phyloP scores from a whole-genome alignment of 352 stramenopile species.

The Lagenidium giganteum region DNA sequence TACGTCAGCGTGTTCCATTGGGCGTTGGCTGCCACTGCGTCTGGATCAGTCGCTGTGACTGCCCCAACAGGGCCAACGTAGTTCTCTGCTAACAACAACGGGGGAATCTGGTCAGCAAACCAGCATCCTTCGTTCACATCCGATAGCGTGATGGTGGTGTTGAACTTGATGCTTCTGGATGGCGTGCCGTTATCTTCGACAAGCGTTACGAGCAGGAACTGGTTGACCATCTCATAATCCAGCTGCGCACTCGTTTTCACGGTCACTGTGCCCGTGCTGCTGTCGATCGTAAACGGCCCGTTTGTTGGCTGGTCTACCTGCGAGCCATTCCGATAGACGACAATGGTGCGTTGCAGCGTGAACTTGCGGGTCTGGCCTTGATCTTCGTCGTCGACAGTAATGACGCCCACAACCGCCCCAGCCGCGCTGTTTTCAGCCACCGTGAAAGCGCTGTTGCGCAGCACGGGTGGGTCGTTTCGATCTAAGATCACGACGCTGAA shows the following conservation, averaged over 20 bases:
- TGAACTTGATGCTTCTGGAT: background rate
- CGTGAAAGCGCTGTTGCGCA: slow-evolving; percentile 1
- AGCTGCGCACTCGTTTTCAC: slow-evolving; percentile 11
- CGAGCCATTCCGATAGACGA: slow-evolving; percentile 9
- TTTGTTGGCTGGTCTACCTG: background rate
- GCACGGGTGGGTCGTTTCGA: slow-evolving; percentile 18
- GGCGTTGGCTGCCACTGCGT: slow-evolving; percentile 1
- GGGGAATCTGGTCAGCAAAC: background rate
- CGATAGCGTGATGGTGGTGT: slow-evolving; percentile 4
- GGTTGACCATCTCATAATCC: slow-evolving; percentile 15
- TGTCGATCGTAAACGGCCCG: slow-evolving; percentile 3
- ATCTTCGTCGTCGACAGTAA: slow-evolving; percentile 16
- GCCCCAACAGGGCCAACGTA: slow-evolving; percentile 9
- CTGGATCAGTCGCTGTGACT: slow-evolving; percentile 12
- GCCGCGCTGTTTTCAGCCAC: slow-evolving; percentile 12
- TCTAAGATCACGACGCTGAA: slow-evolving; percentile 19
- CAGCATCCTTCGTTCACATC: slow-evolving; percentile 20
- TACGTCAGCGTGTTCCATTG: slow-evolving; percentile 11
- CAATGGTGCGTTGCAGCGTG: slow-evolving; percentile 3
- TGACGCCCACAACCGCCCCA: slow-evolving; percentile 4
- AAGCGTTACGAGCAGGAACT: slow-evolving; percentile 5
- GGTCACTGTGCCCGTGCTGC: slow-evolving; percentile 3
- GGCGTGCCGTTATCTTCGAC: slow-evolving; percentile 19
- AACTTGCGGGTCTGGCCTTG: slow-evolving; percentile 7
- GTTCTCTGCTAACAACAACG: slow-evolving; percentile 15